Evolutionary conservation across 179 eudicot genomes (phyloP).

Genomic region (Amaranthus tricolor): DNA sequence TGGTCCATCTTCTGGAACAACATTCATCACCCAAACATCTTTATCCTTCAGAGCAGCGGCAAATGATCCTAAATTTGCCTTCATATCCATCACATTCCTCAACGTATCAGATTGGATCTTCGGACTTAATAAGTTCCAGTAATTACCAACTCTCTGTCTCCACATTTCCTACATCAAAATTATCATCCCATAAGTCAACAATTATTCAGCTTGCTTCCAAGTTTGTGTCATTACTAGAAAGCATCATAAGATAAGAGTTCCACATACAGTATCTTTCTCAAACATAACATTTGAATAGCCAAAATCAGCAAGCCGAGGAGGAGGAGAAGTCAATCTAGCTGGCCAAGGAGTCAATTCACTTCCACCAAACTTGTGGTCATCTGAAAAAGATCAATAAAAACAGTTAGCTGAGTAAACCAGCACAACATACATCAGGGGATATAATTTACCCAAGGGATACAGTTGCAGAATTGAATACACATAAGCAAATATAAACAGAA

Average conservation of each 20-base stretch:
- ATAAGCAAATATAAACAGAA: not conserved
- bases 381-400: slow-evolving; percentile 3
- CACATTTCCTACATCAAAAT: slow-evolving; percentile 61
- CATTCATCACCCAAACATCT: slow-evolving; percentile 98
- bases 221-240: not conserved
- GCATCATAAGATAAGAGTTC: slow-evolving; percentile 1
- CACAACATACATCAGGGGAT: not conserved
- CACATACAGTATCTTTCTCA: slow-evolving; percentile 78
- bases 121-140: slow-evolving; percentile 76
- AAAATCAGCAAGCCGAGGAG: slow-evolving; percentile 97
- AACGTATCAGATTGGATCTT: slow-evolving; percentile 71
- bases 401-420: not conserved
- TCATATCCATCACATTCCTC: slow-evolving; percentile 97
- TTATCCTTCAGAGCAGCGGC: slow-evolving; percentile 90
- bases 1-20: slow-evolving; percentile 88
- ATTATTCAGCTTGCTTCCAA: not conserved
- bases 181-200: not conserved
- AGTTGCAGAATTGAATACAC: not conserved
- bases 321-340: slow-evolving; percentile 81
- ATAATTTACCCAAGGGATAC: not conserved
- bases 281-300: slow-evolving; percentile 78
- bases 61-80: slow-evolving; percentile 90
- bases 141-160: slow-evolving; percentile 75
- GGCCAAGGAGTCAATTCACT: slow-evolving; percentile 98
- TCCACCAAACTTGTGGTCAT: slow-evolving; percentile 59